These are phyloP conservation scores for Pilasporangium apinafurcum DNA, from an alignment of 352 stramenopile genomes.

Conservation along the genomic window DNA sequence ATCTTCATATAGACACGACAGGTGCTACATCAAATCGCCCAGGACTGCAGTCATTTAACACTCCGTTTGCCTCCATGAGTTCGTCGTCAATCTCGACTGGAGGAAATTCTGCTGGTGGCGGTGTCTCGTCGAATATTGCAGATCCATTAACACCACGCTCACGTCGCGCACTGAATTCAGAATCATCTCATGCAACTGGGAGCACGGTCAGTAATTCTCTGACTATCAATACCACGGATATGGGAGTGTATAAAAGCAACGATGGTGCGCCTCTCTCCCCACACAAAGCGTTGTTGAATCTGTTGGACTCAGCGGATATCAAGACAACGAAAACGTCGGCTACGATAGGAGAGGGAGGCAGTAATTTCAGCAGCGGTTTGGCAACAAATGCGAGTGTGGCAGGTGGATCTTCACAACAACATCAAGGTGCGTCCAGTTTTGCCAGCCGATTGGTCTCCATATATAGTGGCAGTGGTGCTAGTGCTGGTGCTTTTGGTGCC, in stretches of 20 bases:
- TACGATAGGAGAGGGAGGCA: background rate
- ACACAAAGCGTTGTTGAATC: slow-evolving; percentile 51
- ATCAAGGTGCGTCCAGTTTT: slow-evolving; percentile 10
- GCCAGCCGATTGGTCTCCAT: slow-evolving; percentile 7
- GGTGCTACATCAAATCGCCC: too few relatives aligned
- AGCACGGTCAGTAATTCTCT: slow-evolving; percentile 9
- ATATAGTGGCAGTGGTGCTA: background rate
- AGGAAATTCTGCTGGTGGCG: too few relatives aligned
- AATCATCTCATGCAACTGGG: slow-evolving; percentile 1
- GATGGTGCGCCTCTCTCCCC: slow-evolving; percentile 39
- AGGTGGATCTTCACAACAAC: slow-evolving; percentile 1
- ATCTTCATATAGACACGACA: too few relatives aligned
- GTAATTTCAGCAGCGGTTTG: slow-evolving; percentile 1
- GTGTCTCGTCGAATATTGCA: slow-evolving; percentile 15
- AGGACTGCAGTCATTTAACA: too few relatives aligned
- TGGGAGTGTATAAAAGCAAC: slow-evolving; percentile 15
- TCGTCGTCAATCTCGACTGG: too few relatives aligned
- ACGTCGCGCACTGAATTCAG: slow-evolving; percentile 36
- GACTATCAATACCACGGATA: slow-evolving; percentile 23
- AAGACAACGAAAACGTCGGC: slow-evolving; percentile 4
- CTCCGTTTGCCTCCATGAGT: too few relatives aligned
- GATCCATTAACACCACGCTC: slow-evolving; percentile 48
- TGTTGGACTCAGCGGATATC: slow-evolving; percentile 46
- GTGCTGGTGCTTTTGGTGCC: slow-evolving; percentile 1
- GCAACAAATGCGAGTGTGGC: slow-evolving; percentile 7